Evolutionary conservation across 371 early-diverging fungal species (phyloP), one percentile per base, ranked within the genome.

Genomic region (Phascolomyces articulosus): DNA sequence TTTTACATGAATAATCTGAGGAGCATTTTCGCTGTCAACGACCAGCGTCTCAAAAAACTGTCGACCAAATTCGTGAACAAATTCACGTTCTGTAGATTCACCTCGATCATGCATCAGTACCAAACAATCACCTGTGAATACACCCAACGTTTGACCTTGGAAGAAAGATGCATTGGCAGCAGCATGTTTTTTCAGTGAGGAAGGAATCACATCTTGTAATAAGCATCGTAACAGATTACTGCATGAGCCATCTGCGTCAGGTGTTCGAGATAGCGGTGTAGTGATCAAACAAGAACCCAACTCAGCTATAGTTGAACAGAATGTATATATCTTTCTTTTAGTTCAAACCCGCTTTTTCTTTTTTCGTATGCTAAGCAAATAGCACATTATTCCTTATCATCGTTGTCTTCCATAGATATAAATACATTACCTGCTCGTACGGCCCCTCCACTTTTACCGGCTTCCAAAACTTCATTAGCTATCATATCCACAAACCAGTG

Each of bases 91-190:
- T 9, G n/a, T 16, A 7, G 24, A 18, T 10, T 55, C 51, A n/a
- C 44, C 58, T 10, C 67, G 64, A n/a, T 66, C 70, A 34, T 75
- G 68, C 73, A 78, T 74, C 21, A 83, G 56, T 2, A 80, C 80
- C 21, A 83, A 62, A 51, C 80, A 80, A 56, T 83, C 73, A 34
- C 83, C 70, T 7, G 72, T 73, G 58, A 83, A 83, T 0, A 83
- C 83, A n/a, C 83, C 83, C 7, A 83, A 55, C 20, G 80, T 83
- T 57, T 83, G 83, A 3, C 83, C 83, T 57, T 83, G 83, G 58
- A 83, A 83, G 53, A 71, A 83, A 2, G 83, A 83, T 53, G 65
- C 66, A 40, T 75, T 66, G 18, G 71, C 40, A 10, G 58, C 47
- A 1, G 79, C 70, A 20, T 70, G 66, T 11, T 65, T 58, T 4